These are phyloP conservation scores for Ceratocystis smalleyi DNA, from an alignment of 2,329 filamentous ascomycete genomes.

Conservation along the genomic window DNA sequence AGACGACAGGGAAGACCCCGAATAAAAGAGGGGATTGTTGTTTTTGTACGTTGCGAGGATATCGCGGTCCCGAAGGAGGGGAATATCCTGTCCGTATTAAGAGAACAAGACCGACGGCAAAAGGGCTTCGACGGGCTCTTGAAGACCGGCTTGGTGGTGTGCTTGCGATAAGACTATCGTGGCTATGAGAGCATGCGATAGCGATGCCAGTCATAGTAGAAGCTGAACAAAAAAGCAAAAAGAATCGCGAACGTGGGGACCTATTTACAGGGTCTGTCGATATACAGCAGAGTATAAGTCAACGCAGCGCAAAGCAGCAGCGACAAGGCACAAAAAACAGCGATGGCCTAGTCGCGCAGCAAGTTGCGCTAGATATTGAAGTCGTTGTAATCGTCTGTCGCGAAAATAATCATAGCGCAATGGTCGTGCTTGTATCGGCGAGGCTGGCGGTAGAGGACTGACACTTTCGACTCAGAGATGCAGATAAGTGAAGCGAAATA, in stretches of 20 bases:
- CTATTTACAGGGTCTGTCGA: neutral
- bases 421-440: neutral
- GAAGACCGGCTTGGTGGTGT: neutral
- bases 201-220: neutral
- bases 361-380: neutral
- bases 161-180: neutral
- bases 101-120: neutral
- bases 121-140: too few relatives aligned
- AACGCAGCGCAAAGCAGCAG: neutral
- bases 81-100: neutral
- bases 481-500: neutral
- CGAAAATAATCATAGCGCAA: neutral
- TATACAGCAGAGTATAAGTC: neutral
- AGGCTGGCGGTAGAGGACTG: neutral
- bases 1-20: neutral
- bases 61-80: neutral
- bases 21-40: neutral
- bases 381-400: neutral
- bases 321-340: neutral
- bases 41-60: neutral
- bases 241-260: neutral
- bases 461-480: neutral
- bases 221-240: neutral
- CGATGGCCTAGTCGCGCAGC: neutral
- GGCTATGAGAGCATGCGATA: neutral